Percentiles rank a stretch among this genome's conserved stretches.
Evolutionary conservation across 495 filamentous ascomycete species (phyloP).

Genomic region (Emericellopsis terricola): DNA sequence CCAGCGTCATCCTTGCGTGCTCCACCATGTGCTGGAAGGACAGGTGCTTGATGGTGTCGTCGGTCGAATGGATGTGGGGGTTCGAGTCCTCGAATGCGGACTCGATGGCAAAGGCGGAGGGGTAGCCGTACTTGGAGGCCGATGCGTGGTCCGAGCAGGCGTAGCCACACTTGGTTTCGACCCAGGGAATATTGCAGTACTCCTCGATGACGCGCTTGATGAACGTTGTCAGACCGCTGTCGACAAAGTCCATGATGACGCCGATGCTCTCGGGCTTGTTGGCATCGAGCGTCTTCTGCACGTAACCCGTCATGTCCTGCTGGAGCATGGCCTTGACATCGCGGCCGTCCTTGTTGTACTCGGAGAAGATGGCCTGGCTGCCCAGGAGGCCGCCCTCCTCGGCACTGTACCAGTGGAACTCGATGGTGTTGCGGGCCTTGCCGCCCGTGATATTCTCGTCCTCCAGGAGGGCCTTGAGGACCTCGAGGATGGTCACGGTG

Average conservation of each 20-base stretch:
- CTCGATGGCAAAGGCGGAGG: slow-evolving; percentile 91
- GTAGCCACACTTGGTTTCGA: slow-evolving; percentile 90
- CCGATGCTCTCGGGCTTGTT: slow-evolving; percentile 75
- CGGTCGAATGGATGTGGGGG: slow-evolving; percentile 77
- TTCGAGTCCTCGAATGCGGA: slow-evolving; percentile 70
- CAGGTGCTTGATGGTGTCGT: slow-evolving; percentile 74
- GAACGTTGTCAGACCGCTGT: slow-evolving; percentile 65
- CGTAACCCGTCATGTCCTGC: slow-evolving; percentile 96
- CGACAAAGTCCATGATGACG: slow-evolving; percentile 90
- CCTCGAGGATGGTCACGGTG: slow-evolving; percentile 43
- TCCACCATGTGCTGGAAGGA: slow-evolving; percentile 97
- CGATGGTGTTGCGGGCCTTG: slow-evolving; percentile 61
- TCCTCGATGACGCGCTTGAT: slow-evolving; percentile 52
- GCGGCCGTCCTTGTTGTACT: slow-evolving; percentile 56
- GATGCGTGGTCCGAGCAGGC: slow-evolving; percentile 94
- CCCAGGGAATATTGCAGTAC: slow-evolving; percentile 50
- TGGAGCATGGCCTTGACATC: slow-evolving; percentile 96
- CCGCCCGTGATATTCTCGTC: slow-evolving; percentile 14
- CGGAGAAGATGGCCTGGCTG: slow-evolving; percentile 72
- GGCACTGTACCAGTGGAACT: slow-evolving; percentile 98
- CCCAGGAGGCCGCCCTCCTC: slow-evolving; percentile 90
- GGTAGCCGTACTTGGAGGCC: slow-evolving; percentile 91
- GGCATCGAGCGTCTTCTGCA: slow-evolving; percentile 65
- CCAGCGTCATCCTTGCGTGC: slow-evolving; percentile 82
- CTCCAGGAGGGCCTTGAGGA: slow-evolving; percentile 38